Percentiles rank a stretch among this genome's conserved stretches.
These are phyloP conservation scores for Venturia pyrina DNA, from an alignment of 2,329 filamentous ascomycete species.

Conservation along the genomic window DNA sequence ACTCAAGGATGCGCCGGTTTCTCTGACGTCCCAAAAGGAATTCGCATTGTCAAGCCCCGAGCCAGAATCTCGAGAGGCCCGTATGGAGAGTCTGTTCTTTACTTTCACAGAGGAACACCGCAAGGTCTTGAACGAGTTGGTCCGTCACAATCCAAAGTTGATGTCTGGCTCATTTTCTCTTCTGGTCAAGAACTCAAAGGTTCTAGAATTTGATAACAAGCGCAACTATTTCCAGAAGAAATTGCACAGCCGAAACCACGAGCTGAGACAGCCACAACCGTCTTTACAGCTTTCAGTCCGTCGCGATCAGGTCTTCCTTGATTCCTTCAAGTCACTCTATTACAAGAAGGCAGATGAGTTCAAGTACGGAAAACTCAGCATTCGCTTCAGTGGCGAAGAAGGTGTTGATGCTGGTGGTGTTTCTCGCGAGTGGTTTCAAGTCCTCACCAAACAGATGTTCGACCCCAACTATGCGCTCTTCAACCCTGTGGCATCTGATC, in stretches of 20 bases:
- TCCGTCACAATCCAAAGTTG: conserved; percentile 90
- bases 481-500: conserved; percentile 90
- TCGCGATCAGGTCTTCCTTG: conserved; percentile 91
- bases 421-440: conserved; percentile 98
- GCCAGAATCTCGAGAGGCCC: conserved; percentile 66
- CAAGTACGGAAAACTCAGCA: conserved; percentile 97
- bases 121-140: conserved; percentile 94
- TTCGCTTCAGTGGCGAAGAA: conserved; percentile 94
- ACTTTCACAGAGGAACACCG: conserved; percentile 95
- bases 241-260: conserved; percentile 65
- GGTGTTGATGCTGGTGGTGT: conserved; percentile 97
- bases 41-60: conserved; percentile 64
- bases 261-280: conserved; percentile 60
- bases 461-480: conserved; percentile 96
- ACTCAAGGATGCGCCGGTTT: conserved; percentile 53
- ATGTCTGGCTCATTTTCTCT: conserved; percentile 98
- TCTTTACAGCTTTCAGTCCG: conserved; percentile 83
- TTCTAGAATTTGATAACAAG: conserved; percentile 98
- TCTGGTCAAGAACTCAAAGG: conserved; percentile 96
- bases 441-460: conserved; percentile 96
- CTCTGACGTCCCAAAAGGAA: conserved; percentile 45
- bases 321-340: conserved; percentile 96
- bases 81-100: conserved; percentile 89
- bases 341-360: conserved; percentile 96
- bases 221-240: conserved; percentile 97